Percentiles rank a stretch among this genome's conserved stretches.
phyloP scores from a whole-genome alignment of 345 rosid species.

The Pistacia integerrima region DNA sequence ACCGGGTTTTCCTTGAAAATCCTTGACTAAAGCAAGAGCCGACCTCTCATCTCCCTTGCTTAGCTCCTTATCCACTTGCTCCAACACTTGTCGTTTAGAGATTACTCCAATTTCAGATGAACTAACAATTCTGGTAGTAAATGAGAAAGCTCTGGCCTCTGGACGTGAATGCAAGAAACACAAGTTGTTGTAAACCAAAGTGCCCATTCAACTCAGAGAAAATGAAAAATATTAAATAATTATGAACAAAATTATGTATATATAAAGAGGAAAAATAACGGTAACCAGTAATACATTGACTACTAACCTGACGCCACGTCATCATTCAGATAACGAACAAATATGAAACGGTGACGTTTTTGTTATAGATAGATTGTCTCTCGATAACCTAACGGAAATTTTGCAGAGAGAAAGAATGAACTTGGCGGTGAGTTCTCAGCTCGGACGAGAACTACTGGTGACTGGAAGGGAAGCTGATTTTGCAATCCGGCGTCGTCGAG shows the following conservation, averaged over 20 bases:
- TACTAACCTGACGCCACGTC: constrained; percentile 6
- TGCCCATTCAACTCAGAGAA: constrained; percentile 34
- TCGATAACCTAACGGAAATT: too few relatives aligned
- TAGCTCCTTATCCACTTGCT: constrained; percentile 70
- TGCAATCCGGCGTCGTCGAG: constrained; percentile 33
- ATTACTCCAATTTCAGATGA: constrained; percentile 47
- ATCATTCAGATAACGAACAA: neutral
- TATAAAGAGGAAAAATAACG: constrained; percentile 9
- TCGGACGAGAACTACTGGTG: constrained; percentile 9
- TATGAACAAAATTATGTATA: neutral
- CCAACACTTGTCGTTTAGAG: constrained; percentile 48
- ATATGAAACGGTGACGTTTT: neutral
- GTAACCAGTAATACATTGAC: neutral
- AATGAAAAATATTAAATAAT: neutral
- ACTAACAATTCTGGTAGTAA: constrained; percentile 24
- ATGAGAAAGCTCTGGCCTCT: constrained; percentile 9
- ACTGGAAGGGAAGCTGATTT: constrained; percentile 16
- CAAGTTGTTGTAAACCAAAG: constrained; percentile 30
- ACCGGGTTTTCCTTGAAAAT: constrained; percentile 73
- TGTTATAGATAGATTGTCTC: neutral
- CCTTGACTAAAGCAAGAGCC: constrained; percentile 68
- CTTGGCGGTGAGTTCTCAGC: constrained; percentile 1
- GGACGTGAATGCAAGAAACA: constrained; percentile 28
- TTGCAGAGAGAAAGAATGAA: constrained; percentile 18
- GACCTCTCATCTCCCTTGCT: constrained; percentile 76